Percentiles rank a stretch among this genome's conserved stretches.
phyloP scores from a whole-genome alignment of 129 eudicot species.

The Mikania micrantha region DNA sequence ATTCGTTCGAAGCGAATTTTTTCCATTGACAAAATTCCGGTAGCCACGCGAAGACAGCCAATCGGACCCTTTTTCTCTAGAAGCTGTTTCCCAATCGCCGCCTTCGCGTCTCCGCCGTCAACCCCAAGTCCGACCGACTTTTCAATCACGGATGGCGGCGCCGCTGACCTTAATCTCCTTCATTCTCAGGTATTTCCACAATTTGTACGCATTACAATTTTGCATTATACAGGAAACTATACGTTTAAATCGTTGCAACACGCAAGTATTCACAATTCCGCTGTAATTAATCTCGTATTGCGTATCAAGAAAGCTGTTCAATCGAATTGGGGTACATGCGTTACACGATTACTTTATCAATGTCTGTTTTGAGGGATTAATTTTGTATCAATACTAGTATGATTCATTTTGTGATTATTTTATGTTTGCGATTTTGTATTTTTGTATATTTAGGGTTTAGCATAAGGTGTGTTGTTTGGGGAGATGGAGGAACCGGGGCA shows the following conservation, averaged over 20 bases:
- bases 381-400: neutral
- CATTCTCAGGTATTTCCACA: constrained; percentile 15
- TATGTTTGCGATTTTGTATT: neutral
- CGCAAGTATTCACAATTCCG: neutral
- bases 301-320: neutral
- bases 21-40: neutral
- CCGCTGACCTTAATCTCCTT: constrained; percentile 25
- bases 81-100: constrained; percentile 16
- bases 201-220: neutral
- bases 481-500: constrained; percentile 88
- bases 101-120: constrained; percentile 25
- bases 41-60: constrained; percentile 15
- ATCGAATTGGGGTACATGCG: neutral
- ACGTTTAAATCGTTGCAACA: neutral
- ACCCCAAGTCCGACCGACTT: constrained; percentile 10
- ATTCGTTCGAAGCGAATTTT: too few relatives aligned
- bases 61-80: constrained; percentile 6
- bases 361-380: neutral
- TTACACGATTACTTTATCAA: neutral
- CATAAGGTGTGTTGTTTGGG: constrained; percentile 11
- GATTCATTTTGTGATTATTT: constrained; percentile 6
- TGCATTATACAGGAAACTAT: neutral
- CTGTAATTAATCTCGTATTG: neutral
- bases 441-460: constrained; percentile 24
- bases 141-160: constrained; percentile 12